phyloP scores from a whole-genome alignment of 768 basidiomycete genomes.

The Lanmaoa rubissima region DNA sequence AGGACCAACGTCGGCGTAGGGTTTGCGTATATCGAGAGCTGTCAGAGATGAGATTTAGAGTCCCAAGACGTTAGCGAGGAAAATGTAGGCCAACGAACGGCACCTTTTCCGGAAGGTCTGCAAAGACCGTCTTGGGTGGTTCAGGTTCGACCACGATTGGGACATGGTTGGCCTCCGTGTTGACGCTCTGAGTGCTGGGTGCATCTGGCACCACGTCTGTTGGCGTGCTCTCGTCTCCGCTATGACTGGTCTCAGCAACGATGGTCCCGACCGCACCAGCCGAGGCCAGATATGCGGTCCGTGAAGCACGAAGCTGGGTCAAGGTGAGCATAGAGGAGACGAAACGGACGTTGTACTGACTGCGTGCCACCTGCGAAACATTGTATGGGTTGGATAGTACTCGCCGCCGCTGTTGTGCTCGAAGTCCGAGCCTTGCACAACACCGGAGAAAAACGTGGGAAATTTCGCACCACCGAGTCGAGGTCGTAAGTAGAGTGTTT shows the following conservation, averaged over 20 bases:
- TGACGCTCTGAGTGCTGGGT: not conserved
- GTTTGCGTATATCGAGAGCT: constrained; percentile 85
- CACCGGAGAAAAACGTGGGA: constrained; percentile 21
- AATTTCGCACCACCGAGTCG: not conserved
- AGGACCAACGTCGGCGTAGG: constrained; percentile 63
- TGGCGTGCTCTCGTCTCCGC: constrained; percentile 2
- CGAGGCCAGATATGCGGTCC: constrained; percentile 22
- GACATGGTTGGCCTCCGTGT: not conserved
- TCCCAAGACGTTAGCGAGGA: not conserved
- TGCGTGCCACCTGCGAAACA: constrained; percentile 26
- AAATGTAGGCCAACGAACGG: not conserved
- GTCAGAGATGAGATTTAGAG: not conserved
- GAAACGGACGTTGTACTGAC: constrained; percentile 11
- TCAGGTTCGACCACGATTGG: constrained; percentile 8
- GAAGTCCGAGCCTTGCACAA: not conserved
- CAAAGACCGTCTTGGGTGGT: constrained; percentile 12
- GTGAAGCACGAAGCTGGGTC: constrained; percentile 24
- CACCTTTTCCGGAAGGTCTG: constrained; percentile 29
- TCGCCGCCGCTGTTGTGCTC: not conserved
- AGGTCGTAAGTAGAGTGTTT: not conserved
- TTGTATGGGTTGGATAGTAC: not conserved
- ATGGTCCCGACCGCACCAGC: constrained; percentile 16
- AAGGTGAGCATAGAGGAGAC: not conserved
- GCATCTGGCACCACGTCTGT: not conserved
- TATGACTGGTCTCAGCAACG: constrained; percentile 11